Base-by-base conservation (phyloP, 129 eudicot species). In the Kitagawia praeruptora region DNA sequence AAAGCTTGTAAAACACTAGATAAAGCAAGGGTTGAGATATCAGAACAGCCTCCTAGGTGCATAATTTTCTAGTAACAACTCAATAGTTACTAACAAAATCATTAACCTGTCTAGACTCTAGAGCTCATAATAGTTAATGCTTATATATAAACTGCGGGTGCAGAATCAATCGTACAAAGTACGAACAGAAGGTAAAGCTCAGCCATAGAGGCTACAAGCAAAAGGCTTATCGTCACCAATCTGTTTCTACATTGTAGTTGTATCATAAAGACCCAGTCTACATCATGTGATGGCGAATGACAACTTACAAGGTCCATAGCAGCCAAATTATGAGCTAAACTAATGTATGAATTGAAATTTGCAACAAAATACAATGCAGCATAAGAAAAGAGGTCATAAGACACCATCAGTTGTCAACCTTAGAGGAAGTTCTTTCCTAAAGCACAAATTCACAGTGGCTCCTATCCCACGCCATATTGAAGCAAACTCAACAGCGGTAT, bases 391-490 rank as follows among this genome's bases (percentile, higher is more conserved):
- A 58, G 31, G 15, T n/a, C 67, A 58, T 2, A 58, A 58, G 34
- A 58, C 4, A 58, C n/a, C 67, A 58, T 23, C 15, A 28, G 41
- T 66, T 28, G 8, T 31, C 41, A 66, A 95, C 97, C 98, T 95
- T 75, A 95, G 85, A 4, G 97, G 98, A 84, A 95, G 97, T 81
- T 95, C 97, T 87, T 84, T 90, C 79, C 98, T 90, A 91, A 88
- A 95, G 70, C 79, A 88, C 46, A 95, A 83, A 80, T 95, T 90
- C 41, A 95, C 98, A 12, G 91, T 83, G 44, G 96, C 85, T 2
- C 94, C 98, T 96, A 92, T 95, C 79, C 98, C 98, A 80, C 96
- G 93, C 98, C 98, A 95, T 81, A 95, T 95, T 71, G 98, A 95
- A 88, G 98, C 98, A 90, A 95, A 95, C 83, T 95, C 98, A 83